Evolutionary conservation across 2,329 filamentous ascomycete genomes (phyloP).

Genomic region (Didymella segeticola): DNA sequence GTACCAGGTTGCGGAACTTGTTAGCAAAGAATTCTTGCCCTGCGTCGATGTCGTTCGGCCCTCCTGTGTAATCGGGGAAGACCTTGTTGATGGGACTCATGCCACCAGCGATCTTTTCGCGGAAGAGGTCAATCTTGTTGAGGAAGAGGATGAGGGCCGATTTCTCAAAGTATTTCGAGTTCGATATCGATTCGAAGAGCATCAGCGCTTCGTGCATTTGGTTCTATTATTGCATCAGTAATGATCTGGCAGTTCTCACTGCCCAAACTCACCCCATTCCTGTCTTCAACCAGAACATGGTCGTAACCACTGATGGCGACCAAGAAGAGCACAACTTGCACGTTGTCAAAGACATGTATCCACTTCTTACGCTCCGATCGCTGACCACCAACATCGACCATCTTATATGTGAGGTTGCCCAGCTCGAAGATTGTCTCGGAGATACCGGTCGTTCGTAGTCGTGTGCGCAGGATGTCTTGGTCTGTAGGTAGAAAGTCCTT

Average conservation of each 20-base stretch:
- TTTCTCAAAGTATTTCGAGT: conserved; percentile 60
- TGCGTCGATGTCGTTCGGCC: conserved; percentile 54
- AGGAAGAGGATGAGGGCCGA: conserved; percentile 61
- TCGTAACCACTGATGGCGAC: conserved; percentile 97
- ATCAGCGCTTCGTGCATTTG: conserved; percentile 63
- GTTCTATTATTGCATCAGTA: conserved; percentile 48
- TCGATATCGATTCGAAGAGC: conserved; percentile 61
- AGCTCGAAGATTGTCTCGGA: conserved; percentile 94
- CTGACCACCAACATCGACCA: conserved; percentile 95
- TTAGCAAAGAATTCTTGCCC: conserved; percentile 59
- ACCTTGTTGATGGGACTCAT: conserved; percentile 56
- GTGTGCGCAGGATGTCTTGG: conserved; percentile 90
- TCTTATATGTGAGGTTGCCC: conserved; percentile 89
- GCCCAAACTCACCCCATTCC: conserved; percentile 77
- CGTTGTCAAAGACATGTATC: conserved; percentile 96
- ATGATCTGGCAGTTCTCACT: background rate
- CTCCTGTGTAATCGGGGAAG: conserved; percentile 58
- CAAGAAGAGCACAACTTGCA: conserved; percentile 89
- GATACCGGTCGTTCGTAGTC: conserved; percentile 91
- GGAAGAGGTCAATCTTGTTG: conserved; percentile 62
- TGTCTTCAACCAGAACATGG: conserved; percentile 94
- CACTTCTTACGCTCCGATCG: conserved; percentile 95
- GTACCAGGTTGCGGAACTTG: conserved; percentile 59
- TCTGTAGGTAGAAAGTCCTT: conserved; percentile 86
- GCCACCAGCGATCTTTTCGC: conserved; percentile 56